Evolutionary conservation across 108 stramenopile genomes (phyloP).

Genomic region (Pseudonitzschia delicatissima): DNA sequence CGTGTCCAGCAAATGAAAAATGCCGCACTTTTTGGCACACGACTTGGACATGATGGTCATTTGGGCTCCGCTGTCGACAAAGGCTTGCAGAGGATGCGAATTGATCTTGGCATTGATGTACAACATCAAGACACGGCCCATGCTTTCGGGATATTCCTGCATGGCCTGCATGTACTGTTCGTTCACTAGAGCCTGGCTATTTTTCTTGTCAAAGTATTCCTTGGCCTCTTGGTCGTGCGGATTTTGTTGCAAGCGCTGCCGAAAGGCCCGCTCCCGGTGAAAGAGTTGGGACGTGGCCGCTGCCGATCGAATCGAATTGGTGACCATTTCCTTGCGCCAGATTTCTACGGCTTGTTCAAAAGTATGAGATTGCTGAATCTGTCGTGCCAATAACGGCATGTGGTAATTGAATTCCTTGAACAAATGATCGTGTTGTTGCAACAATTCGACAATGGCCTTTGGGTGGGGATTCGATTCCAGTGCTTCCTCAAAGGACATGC

Average conservation of each 20-base stretch:
- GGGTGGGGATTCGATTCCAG: slow-evolving; percentile 73
- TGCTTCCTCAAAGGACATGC: slow-evolving; percentile 84
- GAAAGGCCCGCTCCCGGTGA: slow-evolving; percentile 47
- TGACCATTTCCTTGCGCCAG: slow-evolving; percentile 71
- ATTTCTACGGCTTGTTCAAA: slow-evolving; percentile 46
- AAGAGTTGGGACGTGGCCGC: slow-evolving; percentile 36
- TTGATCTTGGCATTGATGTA: slow-evolving; percentile 91
- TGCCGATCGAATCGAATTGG: slow-evolving; percentile 53
- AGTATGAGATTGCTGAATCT: slow-evolving; percentile 29
- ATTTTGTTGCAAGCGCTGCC: slow-evolving; percentile 46
- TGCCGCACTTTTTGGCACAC: slow-evolving; percentile 76
- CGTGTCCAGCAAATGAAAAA: slow-evolving; percentile 82
- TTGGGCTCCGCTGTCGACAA: slow-evolving; percentile 97
- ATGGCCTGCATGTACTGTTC: slow-evolving; percentile 83
- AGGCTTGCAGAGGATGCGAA: slow-evolving; percentile 77
- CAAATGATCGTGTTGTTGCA: slow-evolving; percentile 59
- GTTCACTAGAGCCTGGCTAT: slow-evolving; percentile 53
- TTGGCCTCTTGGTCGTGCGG: slow-evolving; percentile 86
- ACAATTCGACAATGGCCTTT: slow-evolving; percentile 52
- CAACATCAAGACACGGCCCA: slow-evolving; percentile 93
- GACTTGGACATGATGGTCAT: slow-evolving; percentile 81
- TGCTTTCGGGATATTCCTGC: slow-evolving; percentile 94
- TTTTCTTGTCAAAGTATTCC: slow-evolving; percentile 71
- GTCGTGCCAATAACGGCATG: slow-evolving; percentile 51
- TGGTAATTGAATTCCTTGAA: slow-evolving; percentile 85